These are phyloP conservation scores for Xylaria digitata DNA, from an alignment of 2,329 filamentous ascomycete genomes.

Conservation along the genomic window DNA sequence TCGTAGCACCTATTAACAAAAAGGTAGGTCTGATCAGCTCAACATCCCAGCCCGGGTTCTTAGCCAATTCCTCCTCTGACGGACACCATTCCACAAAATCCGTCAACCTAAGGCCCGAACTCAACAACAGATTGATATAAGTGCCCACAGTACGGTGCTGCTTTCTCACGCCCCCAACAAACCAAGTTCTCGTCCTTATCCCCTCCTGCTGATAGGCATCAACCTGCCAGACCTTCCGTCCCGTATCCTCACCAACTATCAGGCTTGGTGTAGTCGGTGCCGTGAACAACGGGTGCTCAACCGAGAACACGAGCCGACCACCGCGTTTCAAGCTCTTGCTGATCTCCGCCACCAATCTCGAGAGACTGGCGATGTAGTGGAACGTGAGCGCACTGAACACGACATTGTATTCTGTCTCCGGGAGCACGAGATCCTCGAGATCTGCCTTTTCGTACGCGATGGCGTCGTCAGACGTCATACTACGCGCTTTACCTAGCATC, in stretches of 20 bases:
- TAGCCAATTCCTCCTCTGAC: conserved; percentile 37
- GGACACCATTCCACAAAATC: conserved; percentile 55
- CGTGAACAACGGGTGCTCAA: conserved; percentile 62
- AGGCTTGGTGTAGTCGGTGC: conserved; percentile 52
- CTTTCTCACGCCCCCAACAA: conserved; percentile 54
- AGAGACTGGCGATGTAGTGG: conserved; percentile 55
- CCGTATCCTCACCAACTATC: conserved; percentile 46
- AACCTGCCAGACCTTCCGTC: conserved; percentile 55
- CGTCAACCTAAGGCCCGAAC: conserved; percentile 53
- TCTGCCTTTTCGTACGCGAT: conserved; percentile 52
- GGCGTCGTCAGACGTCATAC: conserved; percentile 45
- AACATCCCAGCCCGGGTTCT: conserved; percentile 34
- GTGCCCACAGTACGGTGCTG: conserved; percentile 59
- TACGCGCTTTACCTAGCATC: conserved; percentile 55
- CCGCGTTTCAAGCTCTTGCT: conserved; percentile 33
- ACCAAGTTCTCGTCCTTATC: conserved; percentile 55
- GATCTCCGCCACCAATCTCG: conserved; percentile 49
- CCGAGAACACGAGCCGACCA: conserved; percentile 57
- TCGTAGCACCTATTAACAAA: conserved; percentile 40
- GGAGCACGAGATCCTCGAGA: conserved; percentile 50
- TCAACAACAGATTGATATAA: conserved; percentile 54
- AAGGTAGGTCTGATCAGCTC: conserved; percentile 43
- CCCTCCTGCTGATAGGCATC: conserved; percentile 58
- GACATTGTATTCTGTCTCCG: conserved; percentile 49
- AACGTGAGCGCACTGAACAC: conserved; percentile 57